Evolutionary conservation across 2,329 filamentous ascomycete species (phyloP), one percentile per base, ranked within the genome.

Genomic region (Clarireedia sp.): DNA sequence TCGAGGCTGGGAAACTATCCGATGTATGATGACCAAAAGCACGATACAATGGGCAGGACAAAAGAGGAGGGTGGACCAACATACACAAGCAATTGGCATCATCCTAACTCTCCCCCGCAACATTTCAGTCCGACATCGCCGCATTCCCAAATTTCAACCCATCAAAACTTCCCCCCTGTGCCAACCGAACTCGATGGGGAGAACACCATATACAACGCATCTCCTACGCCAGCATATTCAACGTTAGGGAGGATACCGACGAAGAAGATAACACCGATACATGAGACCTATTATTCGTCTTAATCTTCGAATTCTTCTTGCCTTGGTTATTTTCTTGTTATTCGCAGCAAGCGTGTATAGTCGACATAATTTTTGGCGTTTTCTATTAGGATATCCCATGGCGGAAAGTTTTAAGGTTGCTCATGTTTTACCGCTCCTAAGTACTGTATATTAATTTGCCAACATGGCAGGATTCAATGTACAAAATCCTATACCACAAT

Each of bases 261-360:
- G 23, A 60, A 54, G 46, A 63, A 55, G 38, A 55, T 46, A 10
- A 57, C 60, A 16, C 56, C 55, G 7, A 40, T 29, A 44, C 59
- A 63, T 37, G 60, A 63, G 49, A 63, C 59, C 1, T 61, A 57
- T 40, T 63, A 62, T 51, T 61, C 60, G 10, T 48, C 60, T 36
- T 63, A 43, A 58, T 46, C 12, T 19, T 17, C 16, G 16, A 41
- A 17, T 41, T 41, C 38, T 41, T 41, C 38, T 41, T 33, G 29
- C 38, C 14, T 14, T 41, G 14, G 38, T 41, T 3, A 17, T 3
- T 41, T 14, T 38, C n/a, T 45, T 41, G 16, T 21, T 23, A 24
- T 46, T 24, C n/a, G 5, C 41, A 26, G 50, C 41, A 26, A 19
- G 41, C 19, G 14, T 37, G 19, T 24, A n/a, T 14, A 23, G 16